Percentiles rank a stretch among this genome's conserved stretches.
phyloP scores from a whole-genome alignment of 768 basidiomycete genomes.

The Cyathus striatus region DNA sequence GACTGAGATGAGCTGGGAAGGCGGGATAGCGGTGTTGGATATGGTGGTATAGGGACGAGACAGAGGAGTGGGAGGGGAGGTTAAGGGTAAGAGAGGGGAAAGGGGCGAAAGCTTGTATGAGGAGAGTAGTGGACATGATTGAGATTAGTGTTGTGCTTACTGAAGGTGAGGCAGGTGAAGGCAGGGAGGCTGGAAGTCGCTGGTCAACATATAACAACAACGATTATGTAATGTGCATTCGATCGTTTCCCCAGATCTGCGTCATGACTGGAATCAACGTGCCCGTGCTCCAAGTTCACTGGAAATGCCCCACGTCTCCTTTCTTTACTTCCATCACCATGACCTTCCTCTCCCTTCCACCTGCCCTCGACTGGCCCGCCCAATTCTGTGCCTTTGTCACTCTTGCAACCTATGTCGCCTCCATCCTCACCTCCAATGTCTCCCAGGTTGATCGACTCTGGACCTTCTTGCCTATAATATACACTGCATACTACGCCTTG shows the following conservation, averaged over 20 bases:
- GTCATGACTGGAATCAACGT: background rate
- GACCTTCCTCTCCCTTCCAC: slow-evolving; percentile 22
- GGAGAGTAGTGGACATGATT: slow-evolving; percentile 23
- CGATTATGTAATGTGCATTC: no score
- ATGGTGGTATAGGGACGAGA: slow-evolving; percentile 24
- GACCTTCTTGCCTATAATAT: slow-evolving; percentile 78
- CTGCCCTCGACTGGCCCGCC: slow-evolving; percentile 54
- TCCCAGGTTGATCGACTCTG: slow-evolving; percentile 85
- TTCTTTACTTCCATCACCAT: slow-evolving; percentile 7
- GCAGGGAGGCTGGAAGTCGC: background rate
- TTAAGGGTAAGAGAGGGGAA: slow-evolving; percentile 28
- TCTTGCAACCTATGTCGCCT: slow-evolving; percentile 46
- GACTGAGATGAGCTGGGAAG: slow-evolving; percentile 23
- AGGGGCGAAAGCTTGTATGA: slow-evolving; percentile 34
- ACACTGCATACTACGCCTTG: slow-evolving; percentile 78
- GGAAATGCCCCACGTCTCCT: no score
- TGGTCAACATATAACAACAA: background rate
- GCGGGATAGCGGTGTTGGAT: slow-evolving; percentile 29
- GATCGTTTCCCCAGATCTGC: background rate
- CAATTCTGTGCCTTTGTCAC: slow-evolving; percentile 53
- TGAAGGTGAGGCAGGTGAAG: background rate
- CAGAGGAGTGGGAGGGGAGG: slow-evolving; percentile 19
- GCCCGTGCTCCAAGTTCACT: no score
- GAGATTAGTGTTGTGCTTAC: no score
- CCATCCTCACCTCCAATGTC: slow-evolving; percentile 70